phyloP scores from a whole-genome alignment of 495 filamentous ascomycete genomes.

The Hypoxylon crocopeplum region DNA sequence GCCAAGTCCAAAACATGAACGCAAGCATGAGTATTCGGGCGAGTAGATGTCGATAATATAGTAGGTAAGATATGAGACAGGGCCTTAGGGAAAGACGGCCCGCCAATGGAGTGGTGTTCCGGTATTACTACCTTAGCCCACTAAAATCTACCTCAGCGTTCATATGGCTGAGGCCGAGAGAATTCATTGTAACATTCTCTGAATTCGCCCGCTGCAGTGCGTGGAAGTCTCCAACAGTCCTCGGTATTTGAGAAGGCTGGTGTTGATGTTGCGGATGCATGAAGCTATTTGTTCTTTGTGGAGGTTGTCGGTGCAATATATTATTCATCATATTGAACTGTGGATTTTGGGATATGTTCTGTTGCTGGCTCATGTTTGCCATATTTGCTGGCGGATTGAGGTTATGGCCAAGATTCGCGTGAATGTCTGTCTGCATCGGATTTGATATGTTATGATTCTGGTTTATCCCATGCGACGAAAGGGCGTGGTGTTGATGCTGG shows the following conservation, averaged over 20 bases:
- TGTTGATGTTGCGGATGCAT: conserved; percentile 40
- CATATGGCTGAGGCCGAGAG: conserved; percentile 42
- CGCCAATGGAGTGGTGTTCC: not conserved
- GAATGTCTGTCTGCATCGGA: conserved; percentile 45
- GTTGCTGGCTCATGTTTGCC: conserved; percentile 34
- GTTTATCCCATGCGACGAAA: conserved; percentile 43
- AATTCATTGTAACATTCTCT: conserved; percentile 46
- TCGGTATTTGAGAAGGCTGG: conserved; percentile 39
- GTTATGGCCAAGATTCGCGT: conserved; percentile 38
- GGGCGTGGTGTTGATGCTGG: conserved; percentile 42
- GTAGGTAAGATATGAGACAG: not conserved
- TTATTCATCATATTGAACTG: conserved; percentile 39
- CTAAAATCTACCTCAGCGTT: conserved; percentile 43
- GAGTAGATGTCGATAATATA: conserved; percentile 9
- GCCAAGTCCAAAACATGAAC: too few species aligned
- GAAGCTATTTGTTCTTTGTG: conserved; percentile 50
- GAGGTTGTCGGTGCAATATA: conserved; percentile 47
- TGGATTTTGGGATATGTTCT: conserved; percentile 26
- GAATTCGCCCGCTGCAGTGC: conserved; percentile 52
- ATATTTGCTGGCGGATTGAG: conserved; percentile 30
- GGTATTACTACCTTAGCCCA: conserved; percentile 26
- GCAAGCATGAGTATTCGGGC: too few species aligned
- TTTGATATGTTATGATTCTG: conserved; percentile 45
- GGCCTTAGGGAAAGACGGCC: not conserved
- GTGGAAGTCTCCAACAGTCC: conserved; percentile 56